phyloP scores from a whole-genome alignment of 768 basidiomycete species.

The Cystofilobasidium macerans region DNA sequence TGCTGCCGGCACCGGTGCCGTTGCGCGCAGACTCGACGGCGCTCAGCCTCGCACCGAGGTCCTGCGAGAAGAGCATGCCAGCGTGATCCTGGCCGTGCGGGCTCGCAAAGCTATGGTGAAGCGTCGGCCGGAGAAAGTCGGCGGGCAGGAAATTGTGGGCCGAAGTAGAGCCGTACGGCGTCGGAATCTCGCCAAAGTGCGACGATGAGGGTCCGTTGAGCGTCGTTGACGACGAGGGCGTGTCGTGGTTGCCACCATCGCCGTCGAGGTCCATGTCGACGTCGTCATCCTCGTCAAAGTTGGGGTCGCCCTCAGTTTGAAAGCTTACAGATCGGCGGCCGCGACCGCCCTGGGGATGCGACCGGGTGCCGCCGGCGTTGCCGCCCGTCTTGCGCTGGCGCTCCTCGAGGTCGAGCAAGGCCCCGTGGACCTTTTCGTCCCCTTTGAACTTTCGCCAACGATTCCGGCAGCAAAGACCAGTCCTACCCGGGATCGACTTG shows the following conservation, averaged over 20 bases:
- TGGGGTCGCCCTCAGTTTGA: constrained; percentile 6
- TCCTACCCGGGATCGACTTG: constrained; percentile 25
- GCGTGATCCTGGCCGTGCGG: constrained; percentile 6
- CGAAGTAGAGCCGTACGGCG: neutral
- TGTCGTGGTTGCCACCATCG: neutral
- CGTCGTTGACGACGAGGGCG: neutral
- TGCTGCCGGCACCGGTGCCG: neutral
- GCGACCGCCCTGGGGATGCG: constrained; percentile 20
- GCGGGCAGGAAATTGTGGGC: neutral
- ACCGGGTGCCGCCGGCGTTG: constrained; percentile 24
- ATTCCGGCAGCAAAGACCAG: constrained; percentile 26
- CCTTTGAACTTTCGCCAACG: constrained; percentile 27
- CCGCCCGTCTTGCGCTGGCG: constrained; percentile 23
- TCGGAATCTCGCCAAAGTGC: neutral
- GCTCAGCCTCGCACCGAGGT: neutral
- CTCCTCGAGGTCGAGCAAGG: constrained; percentile 15
- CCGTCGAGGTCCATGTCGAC: neutral
- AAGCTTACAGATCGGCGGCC: constrained; percentile 10
- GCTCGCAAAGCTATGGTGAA: neutral
- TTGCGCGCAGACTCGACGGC: neutral
- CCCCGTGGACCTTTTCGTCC: constrained; percentile 13
- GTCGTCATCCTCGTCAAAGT: neutral
- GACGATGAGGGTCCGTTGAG: neutral
- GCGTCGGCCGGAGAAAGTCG: neutral
- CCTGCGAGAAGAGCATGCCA: constrained; percentile 16